phyloP scores from a whole-genome alignment of 192 early-diverging fungal species.

The Diversispora eburnea region DNA sequence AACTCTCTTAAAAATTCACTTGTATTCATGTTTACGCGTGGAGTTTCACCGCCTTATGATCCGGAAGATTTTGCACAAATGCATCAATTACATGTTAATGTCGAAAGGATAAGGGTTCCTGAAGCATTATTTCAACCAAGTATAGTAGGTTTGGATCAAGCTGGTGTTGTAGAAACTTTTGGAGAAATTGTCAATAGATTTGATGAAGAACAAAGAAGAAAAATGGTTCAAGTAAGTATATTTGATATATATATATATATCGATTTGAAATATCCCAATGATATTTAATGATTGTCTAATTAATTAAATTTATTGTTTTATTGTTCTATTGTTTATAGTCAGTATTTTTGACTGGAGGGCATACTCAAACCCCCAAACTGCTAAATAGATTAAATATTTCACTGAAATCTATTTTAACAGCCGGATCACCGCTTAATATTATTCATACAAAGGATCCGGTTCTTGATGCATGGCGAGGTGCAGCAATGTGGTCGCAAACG shows the following conservation, averaged over 20 bases:
- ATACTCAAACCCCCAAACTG: constrained; percentile 62
- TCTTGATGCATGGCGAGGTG: constrained; percentile 83
- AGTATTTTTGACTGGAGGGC: constrained; percentile 78
- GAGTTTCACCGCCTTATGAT: constrained; percentile 54
- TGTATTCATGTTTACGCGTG: constrained; percentile 69
- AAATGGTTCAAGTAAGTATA: constrained; percentile 50
- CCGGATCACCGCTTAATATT: constrained; percentile 42
- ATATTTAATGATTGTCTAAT: neutral
- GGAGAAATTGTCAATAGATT: constrained; percentile 61
- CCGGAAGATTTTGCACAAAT: constrained; percentile 61
- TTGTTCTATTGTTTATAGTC: constrained; percentile 40
- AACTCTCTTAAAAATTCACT: constrained; percentile 66
- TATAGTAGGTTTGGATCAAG: constrained; percentile 83
- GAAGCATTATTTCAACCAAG: constrained; percentile 88
- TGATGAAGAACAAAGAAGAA: constrained; percentile 39
- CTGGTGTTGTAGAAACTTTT: constrained; percentile 79
- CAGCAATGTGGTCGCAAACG: constrained; percentile 62
- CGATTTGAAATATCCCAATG: too few species aligned
- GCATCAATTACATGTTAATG: constrained; percentile 84
- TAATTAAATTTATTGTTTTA: neutral
- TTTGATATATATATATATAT: too few species aligned
- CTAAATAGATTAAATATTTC: constrained; percentile 59
- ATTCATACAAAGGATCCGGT: constrained; percentile 64
- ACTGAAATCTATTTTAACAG: constrained; percentile 63
- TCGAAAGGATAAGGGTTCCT: constrained; percentile 87